Base-by-base conservation (phyloP, 495 filamentous ascomycete species). In the Podospora bellae-mahoneyi region DNA sequence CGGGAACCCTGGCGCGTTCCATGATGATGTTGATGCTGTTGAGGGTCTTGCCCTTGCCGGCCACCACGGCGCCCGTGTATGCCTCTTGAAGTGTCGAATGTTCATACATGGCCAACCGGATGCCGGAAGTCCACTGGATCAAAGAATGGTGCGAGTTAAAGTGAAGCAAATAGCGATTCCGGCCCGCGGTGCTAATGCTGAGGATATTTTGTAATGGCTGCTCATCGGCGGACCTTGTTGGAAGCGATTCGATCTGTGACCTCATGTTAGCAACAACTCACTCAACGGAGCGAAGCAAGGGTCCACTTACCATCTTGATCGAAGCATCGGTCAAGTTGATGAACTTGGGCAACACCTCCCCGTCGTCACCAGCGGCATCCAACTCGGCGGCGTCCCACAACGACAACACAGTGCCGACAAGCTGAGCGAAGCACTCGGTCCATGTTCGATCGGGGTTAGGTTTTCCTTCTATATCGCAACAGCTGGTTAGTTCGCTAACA, bases 301-400 rank as follows among this genome's bases (percentile, higher is more conserved):
- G 15, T 48, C 15, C 39, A 48, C 39, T 18, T 83, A 97, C 95
- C 94, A 97, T 96, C 75, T 94, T 97, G 73, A 99, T 91, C 1
- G 94, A 96, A 15, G 94, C 94, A 85, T 99, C 95, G 3, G 95
- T 93, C 69, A 99, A 82, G 78, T 99, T 99, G 74, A 99, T 90
- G 77, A 97, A 99, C 60, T 92, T 97, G 23, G 95, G 93, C 20
- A 96, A 82, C 48, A 97, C 92, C 72, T 97, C 92, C 44, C 88
- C 88, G 67, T 94, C 88, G 57, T 90, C 87, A 19, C 88, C 92
- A 16, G 92, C 93, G 56, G 89, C 89, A 84, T 98, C 95, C 75
- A 99, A 84, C 78, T 94, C 93, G 69, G 91, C 88, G 20, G 94
- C 94, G 80, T 98, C 95, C 95, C 95, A 99, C 23, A 98, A 82